A percentile compares a stretch with the other conserved stretches of the same genome.
phyloP scores from a whole-genome alignment of 305 asterid species.

The Lippia alba region DNA sequence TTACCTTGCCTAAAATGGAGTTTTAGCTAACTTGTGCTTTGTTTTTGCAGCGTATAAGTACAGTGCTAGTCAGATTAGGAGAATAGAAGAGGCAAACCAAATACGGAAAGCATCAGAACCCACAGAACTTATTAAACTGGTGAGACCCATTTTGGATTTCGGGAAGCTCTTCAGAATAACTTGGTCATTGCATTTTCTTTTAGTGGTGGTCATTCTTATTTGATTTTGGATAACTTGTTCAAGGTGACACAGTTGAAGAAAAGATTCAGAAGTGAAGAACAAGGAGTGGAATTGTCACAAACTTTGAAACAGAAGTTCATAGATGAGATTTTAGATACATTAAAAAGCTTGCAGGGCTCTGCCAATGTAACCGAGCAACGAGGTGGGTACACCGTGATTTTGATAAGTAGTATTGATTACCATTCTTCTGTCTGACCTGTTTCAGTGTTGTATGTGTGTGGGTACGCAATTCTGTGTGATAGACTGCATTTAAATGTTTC shows the following conservation, averaged over 20 bases:
- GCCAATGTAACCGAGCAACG: conserved; percentile 55
- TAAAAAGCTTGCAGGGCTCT: conserved; percentile 60
- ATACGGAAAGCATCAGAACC: conserved; percentile 81
- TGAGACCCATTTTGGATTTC: conserved; percentile 43
- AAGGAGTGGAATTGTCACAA: conserved; percentile 58
- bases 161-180: conserved; percentile 12
- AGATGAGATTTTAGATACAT: conserved; percentile 58
- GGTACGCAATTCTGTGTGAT: background rate
- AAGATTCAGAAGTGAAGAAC: conserved; percentile 48
- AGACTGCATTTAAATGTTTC: background rate
- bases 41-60: conserved; percentile 64
- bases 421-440: background rate
- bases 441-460: background rate
- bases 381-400: conserved; percentile 50
- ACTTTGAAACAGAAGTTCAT: conserved; percentile 60
- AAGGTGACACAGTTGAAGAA: conserved; percentile 65
- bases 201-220: conserved; percentile 14
- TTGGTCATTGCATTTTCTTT: conserved; percentile 6
- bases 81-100: conserved; percentile 82
- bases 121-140: conserved; percentile 72
- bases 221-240: conserved; percentile 33
- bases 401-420: conserved; percentile 1
- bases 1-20: conserved; percentile 1
- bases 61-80: conserved; percentile 72
- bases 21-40: conserved; percentile 24